A percentile compares a stretch with the other conserved stretches of the same genome.
These are phyloP conservation scores for Nitzschia sp. DNA, from an alignment of 108 stramenopile genomes.

Conservation along the genomic window DNA sequence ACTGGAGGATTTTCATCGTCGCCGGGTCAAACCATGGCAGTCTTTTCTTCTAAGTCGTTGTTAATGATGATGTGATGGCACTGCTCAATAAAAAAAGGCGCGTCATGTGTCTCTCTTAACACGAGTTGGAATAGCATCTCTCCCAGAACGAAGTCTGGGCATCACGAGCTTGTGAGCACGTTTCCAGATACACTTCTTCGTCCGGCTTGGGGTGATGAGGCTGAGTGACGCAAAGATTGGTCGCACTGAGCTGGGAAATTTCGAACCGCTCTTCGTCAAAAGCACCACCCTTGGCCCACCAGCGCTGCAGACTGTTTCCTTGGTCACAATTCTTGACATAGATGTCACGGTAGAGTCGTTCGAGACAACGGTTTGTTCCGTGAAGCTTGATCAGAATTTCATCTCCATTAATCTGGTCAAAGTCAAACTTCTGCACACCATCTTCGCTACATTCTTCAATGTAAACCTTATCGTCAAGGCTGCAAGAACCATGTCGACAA, in stretches of 20 bases:
- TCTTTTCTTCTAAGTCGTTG: too few species aligned
- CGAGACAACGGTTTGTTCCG: not conserved
- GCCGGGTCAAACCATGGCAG: too few species aligned
- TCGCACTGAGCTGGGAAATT: not conserved
- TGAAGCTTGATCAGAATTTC: conserved; percentile 16
- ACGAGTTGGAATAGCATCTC: not conserved
- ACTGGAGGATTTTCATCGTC: too few species aligned
- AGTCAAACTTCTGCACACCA: conserved; percentile 15
- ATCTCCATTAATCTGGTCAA: conserved; percentile 1
- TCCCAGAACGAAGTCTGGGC: conserved; percentile 24
- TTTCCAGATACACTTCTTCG: conserved; percentile 26
- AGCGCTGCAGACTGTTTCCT: not conserved
- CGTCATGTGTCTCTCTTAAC: too few species aligned
- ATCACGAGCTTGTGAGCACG: not conserved
- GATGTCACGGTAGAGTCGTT: not conserved
- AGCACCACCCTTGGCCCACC: not conserved
- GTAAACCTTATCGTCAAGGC: not conserved
- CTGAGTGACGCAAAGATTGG: conserved; percentile 15
- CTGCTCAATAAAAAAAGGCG: too few species aligned
- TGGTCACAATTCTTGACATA: conserved; percentile 8
- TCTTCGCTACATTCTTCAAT: not conserved
- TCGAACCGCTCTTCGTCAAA: conserved; percentile 8
- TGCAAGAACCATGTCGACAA: conserved; percentile 17
- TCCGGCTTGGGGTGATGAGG: conserved; percentile 20
- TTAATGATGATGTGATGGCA: too few species aligned